A percentile compares a stretch with the other conserved stretches of the same genome.
phyloP scores from a whole-genome alignment of 1,284 basidiomycete genomes.

The Gymnopus androsaceus region DNA sequence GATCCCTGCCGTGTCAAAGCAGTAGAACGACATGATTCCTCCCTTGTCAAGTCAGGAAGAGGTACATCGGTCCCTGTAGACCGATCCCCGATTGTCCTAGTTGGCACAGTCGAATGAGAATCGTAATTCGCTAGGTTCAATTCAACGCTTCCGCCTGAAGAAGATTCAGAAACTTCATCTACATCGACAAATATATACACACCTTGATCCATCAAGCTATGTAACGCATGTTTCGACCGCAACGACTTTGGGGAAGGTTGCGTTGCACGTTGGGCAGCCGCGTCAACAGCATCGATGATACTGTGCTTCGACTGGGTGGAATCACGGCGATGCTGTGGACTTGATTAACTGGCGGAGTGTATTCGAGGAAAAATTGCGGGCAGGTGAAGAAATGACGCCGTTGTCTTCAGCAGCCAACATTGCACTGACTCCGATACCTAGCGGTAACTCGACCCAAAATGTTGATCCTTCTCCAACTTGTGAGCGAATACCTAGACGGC shows the following conservation, averaged over 20 bases:
- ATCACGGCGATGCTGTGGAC: conserved; percentile 6
- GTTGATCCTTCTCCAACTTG: conserved; percentile 66
- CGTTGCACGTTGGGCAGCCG: conserved; percentile 29
- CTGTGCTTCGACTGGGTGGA: conserved; percentile 21
- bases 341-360: conserved; percentile 17
- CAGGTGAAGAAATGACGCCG: not conserved
- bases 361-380: conserved; percentile 3
- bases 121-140: conserved; percentile 49
- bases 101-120: conserved; percentile 43
- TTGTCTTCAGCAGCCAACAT: conserved; percentile 24
- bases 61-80: conserved; percentile 45
- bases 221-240: conserved; percentile 52
- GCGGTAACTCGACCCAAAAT: conserved; percentile 74
- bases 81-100: conserved; percentile 46
- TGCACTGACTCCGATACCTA: conserved; percentile 41
- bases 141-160: conserved; percentile 61
- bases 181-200: conserved; percentile 16
- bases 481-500: conserved; percentile 74
- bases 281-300: conserved; percentile 31
- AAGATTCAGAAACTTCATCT: not conserved
- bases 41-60: not conserved
- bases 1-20: too few species aligned
- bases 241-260: conserved; percentile 26
- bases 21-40: too few species aligned
- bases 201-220: conserved; percentile 74